Evolutionary conservation across 2,329 filamentous ascomycete genomes (phyloP).

Genomic region (Neonectria sp.): DNA sequence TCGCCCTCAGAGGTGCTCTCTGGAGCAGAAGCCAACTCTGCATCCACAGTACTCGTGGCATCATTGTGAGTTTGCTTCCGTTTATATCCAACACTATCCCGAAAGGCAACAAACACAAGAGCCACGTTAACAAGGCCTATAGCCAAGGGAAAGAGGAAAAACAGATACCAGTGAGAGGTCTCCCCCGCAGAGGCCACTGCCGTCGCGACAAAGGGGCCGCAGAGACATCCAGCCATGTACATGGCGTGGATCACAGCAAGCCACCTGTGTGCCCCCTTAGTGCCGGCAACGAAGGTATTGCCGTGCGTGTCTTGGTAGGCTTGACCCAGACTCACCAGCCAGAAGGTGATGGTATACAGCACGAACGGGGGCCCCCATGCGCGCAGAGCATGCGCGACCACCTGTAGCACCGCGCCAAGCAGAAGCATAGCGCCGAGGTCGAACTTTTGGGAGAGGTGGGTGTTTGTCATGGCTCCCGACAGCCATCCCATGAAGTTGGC

Average conservation of each 20-base stretch:
- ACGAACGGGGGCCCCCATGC: constrained; percentile 71
- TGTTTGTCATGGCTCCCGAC: constrained; percentile 70
- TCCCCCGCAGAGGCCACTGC: constrained; percentile 60
- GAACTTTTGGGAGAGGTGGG: constrained; percentile 65
- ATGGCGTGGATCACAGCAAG: constrained; percentile 76
- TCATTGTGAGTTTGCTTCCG: constrained; percentile 27
- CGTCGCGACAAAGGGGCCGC: constrained; percentile 69
- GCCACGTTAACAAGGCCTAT: constrained; percentile 66
- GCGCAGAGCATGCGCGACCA: constrained; percentile 67
- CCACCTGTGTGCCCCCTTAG: constrained; percentile 70
- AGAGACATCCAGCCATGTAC: constrained; percentile 70
- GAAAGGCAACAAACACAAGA: constrained; percentile 64
- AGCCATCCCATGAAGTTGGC: constrained; percentile 74
- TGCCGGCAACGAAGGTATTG: constrained; percentile 72
- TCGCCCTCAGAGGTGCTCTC: constrained; percentile 38
- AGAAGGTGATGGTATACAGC: constrained; percentile 71
- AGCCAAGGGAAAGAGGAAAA: constrained; percentile 69
- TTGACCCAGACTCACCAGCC: constrained; percentile 71
- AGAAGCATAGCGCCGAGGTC: constrained; percentile 70
- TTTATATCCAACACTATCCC: constrained; percentile 59
- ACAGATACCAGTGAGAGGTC: constrained; percentile 65
- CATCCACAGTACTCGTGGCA: constrained; percentile 14
- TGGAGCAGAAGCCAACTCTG: constrained; percentile 2
- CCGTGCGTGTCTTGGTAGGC: constrained; percentile 75
- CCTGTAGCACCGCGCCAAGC: constrained; percentile 70